Conservation (phyloP, 2,329 filamentous ascomycete genomes). For the Penicillium sp. region DNA sequence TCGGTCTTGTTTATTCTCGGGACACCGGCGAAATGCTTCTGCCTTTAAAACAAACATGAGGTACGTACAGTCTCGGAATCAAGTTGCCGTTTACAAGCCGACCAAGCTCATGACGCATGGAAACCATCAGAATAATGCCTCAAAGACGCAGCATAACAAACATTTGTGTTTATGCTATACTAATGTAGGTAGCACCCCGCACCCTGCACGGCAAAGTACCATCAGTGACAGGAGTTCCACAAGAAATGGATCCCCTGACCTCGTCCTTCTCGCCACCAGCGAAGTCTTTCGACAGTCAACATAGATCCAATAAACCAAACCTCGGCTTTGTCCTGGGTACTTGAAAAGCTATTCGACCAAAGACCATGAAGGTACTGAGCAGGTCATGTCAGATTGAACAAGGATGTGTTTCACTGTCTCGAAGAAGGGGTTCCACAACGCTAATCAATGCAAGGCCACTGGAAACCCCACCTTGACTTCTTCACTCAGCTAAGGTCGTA, state of each 20-base stretch:
- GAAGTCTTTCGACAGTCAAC: too few relatives aligned
- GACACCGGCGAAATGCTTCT: background rate
- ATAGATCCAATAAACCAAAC: too few relatives aligned
- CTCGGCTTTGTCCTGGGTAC: background rate
- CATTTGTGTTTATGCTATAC: background rate
- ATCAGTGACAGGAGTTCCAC: slow-evolving; percentile 1
- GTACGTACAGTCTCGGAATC: background rate
- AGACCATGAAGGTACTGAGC: background rate
- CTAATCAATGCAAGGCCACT: background rate
- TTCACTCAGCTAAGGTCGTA: background rate
- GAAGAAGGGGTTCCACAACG: background rate
- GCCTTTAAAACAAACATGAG: background rate
- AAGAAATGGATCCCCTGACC: too few relatives aligned
- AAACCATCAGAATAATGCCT: background rate
- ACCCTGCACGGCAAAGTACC: background rate
- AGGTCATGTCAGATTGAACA: background rate
- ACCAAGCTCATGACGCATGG: background rate
- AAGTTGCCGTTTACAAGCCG: background rate
- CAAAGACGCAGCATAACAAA: background rate
- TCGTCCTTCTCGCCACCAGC: too few relatives aligned
- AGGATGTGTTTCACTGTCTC: background rate
- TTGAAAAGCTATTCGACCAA: background rate
- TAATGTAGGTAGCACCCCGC: background rate
- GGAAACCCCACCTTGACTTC: background rate
- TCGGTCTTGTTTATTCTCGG: too few relatives aligned